phyloP scores from a whole-genome alignment of 1,284 basidiomycete genomes.

The Cutaneotrichosporon arboriforme region DNA sequence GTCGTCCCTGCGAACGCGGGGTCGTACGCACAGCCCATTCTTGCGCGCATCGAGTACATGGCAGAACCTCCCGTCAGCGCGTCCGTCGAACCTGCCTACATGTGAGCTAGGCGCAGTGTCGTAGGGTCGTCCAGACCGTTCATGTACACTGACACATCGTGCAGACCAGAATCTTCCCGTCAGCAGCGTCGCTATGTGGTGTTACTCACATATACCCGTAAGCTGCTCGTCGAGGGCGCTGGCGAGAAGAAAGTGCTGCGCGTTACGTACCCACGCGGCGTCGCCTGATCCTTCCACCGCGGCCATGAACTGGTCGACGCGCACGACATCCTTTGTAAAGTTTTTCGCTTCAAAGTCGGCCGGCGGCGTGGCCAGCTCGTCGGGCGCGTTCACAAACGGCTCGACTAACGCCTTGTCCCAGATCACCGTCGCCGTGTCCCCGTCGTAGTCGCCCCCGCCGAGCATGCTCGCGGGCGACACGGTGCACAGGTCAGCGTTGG shows the following conservation, averaged over 20 bases:
- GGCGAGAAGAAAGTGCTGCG: conserved; percentile 31
- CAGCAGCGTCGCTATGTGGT: neutral
- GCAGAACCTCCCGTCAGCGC: conserved; percentile 15
- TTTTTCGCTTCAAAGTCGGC: conserved; percentile 26
- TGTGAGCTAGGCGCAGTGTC: conserved; percentile 32
- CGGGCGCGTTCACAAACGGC: conserved; percentile 30
- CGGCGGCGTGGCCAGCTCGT: conserved; percentile 18
- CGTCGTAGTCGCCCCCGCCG: conserved; percentile 44
- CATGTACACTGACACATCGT: conserved; percentile 34
- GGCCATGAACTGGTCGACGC: conserved; percentile 27
- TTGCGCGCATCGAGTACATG: conserved; percentile 38
- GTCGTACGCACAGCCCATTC: conserved; percentile 28
- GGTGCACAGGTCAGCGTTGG: conserved; percentile 22
- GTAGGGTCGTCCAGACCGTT: conserved; percentile 25
- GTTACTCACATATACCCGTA: conserved; percentile 1
- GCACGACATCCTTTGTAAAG: conserved; percentile 34
- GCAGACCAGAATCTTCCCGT: conserved; percentile 31
- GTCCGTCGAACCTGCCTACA: conserved; percentile 10
- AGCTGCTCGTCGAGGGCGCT: conserved; percentile 20
- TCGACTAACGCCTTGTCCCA: conserved; percentile 29
- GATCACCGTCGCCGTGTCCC: conserved; percentile 34
- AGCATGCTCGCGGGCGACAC: conserved; percentile 36
- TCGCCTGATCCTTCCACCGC: conserved; percentile 15
- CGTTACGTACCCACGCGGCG: conserved; percentile 17
- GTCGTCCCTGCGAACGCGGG: conserved; percentile 18